Base-by-base conservation (phyloP, 2,329 filamentous ascomycete species). In the Colletotrichum sp. region DNA sequence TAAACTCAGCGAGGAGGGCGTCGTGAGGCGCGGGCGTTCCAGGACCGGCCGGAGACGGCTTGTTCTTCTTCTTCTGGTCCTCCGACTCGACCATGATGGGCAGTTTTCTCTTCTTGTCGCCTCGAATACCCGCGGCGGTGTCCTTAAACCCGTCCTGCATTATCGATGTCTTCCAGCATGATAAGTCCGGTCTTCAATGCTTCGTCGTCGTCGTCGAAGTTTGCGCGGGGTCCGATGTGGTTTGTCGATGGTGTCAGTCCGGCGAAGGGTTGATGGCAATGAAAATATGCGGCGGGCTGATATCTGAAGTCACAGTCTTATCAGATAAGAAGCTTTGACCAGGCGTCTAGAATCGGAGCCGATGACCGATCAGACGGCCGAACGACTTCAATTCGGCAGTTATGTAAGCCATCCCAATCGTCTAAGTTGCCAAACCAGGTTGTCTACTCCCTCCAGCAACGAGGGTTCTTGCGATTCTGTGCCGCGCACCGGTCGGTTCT, bases 1-100 rank as follows among this genome's bases (percentile, higher is more conserved):
- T 82, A 22, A 92, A 85, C 68, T 87, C 84, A 29, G 82, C 79
- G 72, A 89, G 80, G n/a, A 89, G 80, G 12, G 84, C 80, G 72
- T 86, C 86, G 80, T 88, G 85, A 27, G 88, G 85, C 13, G 79
- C 85, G 11, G 80, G 80, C 59, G 77, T 83, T 62, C 61, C 67
- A 75, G 70, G 72, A 34, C 76, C 77, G 59, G 63, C 76, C 8
- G 76, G 64, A 32, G 61, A 36, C 15, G 66, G 49, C 32, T 63
- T 77, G 61, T 11, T 67, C 62, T 67, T 77, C 57, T 78, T 78
- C 13, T 78, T 78, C 13, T 61, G 49, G n/a, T 75, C 77, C 16
- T 52, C 13, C 36, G 72, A 22, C 39, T 71, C 52, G 22, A 62
- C 55, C 32, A 62, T 67, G 30, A 63, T 66, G 7, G 75, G 57